phyloP scores from a whole-genome alignment of 2,329 filamentous ascomycete genomes.

The Sporothrix dimorphospora region DNA sequence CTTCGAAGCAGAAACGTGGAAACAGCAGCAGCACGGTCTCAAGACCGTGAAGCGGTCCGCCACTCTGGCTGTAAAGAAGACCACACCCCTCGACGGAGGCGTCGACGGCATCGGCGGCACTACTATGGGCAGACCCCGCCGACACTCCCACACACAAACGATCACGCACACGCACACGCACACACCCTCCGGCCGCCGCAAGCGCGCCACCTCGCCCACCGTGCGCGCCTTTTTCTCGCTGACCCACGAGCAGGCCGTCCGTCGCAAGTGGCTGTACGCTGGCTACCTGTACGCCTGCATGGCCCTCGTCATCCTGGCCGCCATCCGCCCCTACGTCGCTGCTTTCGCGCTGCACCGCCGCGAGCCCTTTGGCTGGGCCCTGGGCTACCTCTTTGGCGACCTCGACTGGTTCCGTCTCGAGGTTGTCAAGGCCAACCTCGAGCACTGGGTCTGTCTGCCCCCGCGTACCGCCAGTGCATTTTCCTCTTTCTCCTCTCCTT shows the following conservation, averaged over 20 bases:
- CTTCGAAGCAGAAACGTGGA: not conserved
- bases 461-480: slow-evolving; percentile 33
- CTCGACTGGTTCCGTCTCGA: slow-evolving; percentile 71
- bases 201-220: slow-evolving; percentile 65
- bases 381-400: slow-evolving; percentile 87
- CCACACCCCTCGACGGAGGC: not conserved
- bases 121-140: not conserved
- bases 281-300: slow-evolving; percentile 74
- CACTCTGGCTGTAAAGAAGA: not conserved
- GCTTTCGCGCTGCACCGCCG: slow-evolving; percentile 67
- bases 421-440: slow-evolving; percentile 68
- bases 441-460: slow-evolving; percentile 76
- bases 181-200: slow-evolving; percentile 65
- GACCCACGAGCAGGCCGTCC: slow-evolving; percentile 74
- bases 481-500: not conserved
- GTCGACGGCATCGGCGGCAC: not conserved
- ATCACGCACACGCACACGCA: slow-evolving; percentile 43
- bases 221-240: slow-evolving; percentile 77
- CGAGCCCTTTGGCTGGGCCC: slow-evolving; percentile 90
- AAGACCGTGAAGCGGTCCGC: not conserved
- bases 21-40: no score
- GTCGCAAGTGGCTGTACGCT: slow-evolving; percentile 84
- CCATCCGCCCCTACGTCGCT: slow-evolving; percentile 71
- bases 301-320: slow-evolving; percentile 66
- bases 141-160: not conserved